Base-by-base conservation (phyloP, 1,284 basidiomycete genomes). In the Xerocomus minutiporus region DNA sequence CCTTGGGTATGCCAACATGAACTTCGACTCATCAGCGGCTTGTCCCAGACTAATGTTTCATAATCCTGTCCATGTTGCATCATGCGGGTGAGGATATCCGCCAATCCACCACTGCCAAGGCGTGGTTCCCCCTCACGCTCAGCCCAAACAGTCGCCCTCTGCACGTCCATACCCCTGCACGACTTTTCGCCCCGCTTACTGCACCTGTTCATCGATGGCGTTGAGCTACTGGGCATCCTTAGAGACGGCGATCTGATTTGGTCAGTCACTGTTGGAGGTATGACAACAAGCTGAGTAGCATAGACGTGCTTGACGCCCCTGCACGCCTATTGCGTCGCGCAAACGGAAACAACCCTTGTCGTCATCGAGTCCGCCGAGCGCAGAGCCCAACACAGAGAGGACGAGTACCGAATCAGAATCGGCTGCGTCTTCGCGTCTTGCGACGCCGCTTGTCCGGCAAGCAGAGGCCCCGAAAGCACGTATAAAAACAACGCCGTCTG, bases 241-340 rank as follows among this genome's bases (percentile, higher is more conserved):
- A 66, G 71, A 43, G 78, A 80, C 31, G 74, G 73, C 0, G 78
- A 79, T 46, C 56, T 77, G 1, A 62, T 79, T 32, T 65, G 63
- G 77, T 75, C 55, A 54, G 75, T 54, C 23, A 1, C 11, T 13
- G 0, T 1, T 1, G 17, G 1, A 20, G 17, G 17, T 20, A 1
- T 20, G 1, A 20, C 17, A 20, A 20, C 17, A 20, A 20, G 17
- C 17, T 20, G 17, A 20, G 17, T 1, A 20, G 17, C 17, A 20
- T 20, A 20, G 17, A 20, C 17, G 17, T 20, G 1, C 17, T 20
- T 1, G 17, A 20, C 17, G 17, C 17, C 1, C 17, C 17, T 20
- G 17, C 17, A 20, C 17, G 17, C 17, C 17, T 20, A 1, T 1
- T 20, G 17, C 17, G 17, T 20, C 17, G 17, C 17, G 17, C 17